Evolutionary conservation across 1,284 basidiomycete species (phyloP), one percentile per base, ranked within the genome.

Genomic region (Stereum hirsutum): DNA sequence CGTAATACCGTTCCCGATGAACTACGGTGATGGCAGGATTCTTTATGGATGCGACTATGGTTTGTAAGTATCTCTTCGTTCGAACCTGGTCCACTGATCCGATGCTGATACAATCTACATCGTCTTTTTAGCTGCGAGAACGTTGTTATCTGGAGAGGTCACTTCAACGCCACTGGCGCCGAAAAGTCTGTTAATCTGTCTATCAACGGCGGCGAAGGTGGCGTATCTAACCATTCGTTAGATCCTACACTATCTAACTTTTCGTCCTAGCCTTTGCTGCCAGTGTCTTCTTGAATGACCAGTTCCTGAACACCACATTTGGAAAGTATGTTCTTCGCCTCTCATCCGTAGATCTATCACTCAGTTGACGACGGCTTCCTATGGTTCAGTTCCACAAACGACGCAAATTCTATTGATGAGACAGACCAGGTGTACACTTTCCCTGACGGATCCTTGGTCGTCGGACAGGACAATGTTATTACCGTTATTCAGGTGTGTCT

Each of bases 41-140:
- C 58, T 89, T 15, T 88, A 87, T 59, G 85, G 82, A 1, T 89
- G 85, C 54, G 86, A 89, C 57, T 89, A 89, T 60, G 81, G 76
- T 38, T 89, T 81, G 86, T 88, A 48, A 59, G 80, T 69, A n/a
- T 27, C 32, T 6, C 10, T 34, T 37, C 17, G 20, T 26, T 15
- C 40, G 5, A 48, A 21, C 34, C 11, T 44, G 11, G 19, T 6
- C 34, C 5, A 6, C 15, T 36, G 17, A 37, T 12, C 26, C 14
- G 12, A 26, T 17, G 32, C 6, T 19, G 15, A 27, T 17, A 15
- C n/a, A n/a, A n/a, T n/a, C n/a, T n/a, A n/a, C n/a, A n/a, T 28
- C 26, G 10, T 40, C 34, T 44, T 24, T 20, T 35, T 33, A 86
- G 86, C 59, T 87, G 86, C 49, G 85, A 89, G 58, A 86, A 86